Conservation (phyloP, 1,139 yeast species). For the Saccharomyces hybrid region DNA sequence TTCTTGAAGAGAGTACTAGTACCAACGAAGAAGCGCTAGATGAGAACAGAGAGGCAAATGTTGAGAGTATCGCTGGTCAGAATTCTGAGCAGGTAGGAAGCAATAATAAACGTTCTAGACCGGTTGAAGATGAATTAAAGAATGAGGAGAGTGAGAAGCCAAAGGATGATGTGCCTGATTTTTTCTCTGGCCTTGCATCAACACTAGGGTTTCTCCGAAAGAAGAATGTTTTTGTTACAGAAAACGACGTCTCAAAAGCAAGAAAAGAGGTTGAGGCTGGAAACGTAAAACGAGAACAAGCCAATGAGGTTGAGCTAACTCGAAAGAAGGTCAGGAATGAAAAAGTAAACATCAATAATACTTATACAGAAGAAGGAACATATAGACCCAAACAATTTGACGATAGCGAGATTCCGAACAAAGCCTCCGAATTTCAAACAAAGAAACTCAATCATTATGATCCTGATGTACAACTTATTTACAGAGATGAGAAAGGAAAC, state of each 20-base stretch:
- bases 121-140: not conserved
- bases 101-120: not conserved
- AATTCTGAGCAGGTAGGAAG: not conserved
- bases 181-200: constrained; percentile 49
- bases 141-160: constrained; percentile 1
- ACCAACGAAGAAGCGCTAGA: constrained; percentile 6
- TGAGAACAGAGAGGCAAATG: constrained; percentile 6
- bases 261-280: constrained; percentile 14
- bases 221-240: constrained; percentile 34
- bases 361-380: not conserved
- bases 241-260: constrained; percentile 19
- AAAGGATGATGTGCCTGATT: constrained; percentile 26
- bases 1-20: constrained; percentile 7
- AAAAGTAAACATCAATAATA: constrained; percentile 10
- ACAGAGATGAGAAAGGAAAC: constrained; percentile 67
- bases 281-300: too few species aligned
- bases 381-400: too few species aligned
- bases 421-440: constrained; percentile 5
- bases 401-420: too few species aligned
- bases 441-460: constrained; percentile 37
- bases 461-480: constrained; percentile 58
- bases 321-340: too few species aligned
- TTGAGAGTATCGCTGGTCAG: not conserved
- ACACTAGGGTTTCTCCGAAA: constrained; percentile 49
- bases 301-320: too few species aligned